Conservation (phyloP, 2,329 filamentous ascomycete species). For the Pezicula rhizophila region DNA sequence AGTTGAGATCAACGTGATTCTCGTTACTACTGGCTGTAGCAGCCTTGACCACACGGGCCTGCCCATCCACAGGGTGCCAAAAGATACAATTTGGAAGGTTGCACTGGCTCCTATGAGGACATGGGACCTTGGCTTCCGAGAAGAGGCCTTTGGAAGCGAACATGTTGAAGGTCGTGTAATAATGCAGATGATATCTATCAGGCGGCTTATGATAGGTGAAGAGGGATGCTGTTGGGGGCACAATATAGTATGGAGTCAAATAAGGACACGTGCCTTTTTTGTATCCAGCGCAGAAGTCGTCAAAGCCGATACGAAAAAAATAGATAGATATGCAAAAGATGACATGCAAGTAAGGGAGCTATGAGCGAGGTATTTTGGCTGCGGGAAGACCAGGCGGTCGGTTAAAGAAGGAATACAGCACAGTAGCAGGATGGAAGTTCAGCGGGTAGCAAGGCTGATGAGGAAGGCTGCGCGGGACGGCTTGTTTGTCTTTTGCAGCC, state of each 20-base stretch:
- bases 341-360: no score
- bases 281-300: no score
- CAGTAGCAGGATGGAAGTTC: no score
- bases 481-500: no score
- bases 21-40: not conserved
- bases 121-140: constrained; percentile 16
- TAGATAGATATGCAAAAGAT: no score
- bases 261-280: not conserved
- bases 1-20: not conserved
- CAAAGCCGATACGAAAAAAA: no score
- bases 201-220: constrained; percentile 20
- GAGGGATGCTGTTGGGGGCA: not conserved
- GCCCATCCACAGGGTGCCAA: constrained; percentile 11
- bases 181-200: constrained; percentile 30
- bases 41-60: not conserved
- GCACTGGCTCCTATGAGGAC: constrained; percentile 25
- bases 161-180: constrained; percentile 25
- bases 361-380: no score
- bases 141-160: constrained; percentile 27
- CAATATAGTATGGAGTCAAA: not conserved
- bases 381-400: no score
- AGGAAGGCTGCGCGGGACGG: no score
- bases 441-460: no score
- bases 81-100: constrained; percentile 28
- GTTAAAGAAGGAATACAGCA: no score